Evolutionary conservation across 495 filamentous ascomycete genomes (phyloP).

Genomic region (Xylaria intraflava): DNA sequence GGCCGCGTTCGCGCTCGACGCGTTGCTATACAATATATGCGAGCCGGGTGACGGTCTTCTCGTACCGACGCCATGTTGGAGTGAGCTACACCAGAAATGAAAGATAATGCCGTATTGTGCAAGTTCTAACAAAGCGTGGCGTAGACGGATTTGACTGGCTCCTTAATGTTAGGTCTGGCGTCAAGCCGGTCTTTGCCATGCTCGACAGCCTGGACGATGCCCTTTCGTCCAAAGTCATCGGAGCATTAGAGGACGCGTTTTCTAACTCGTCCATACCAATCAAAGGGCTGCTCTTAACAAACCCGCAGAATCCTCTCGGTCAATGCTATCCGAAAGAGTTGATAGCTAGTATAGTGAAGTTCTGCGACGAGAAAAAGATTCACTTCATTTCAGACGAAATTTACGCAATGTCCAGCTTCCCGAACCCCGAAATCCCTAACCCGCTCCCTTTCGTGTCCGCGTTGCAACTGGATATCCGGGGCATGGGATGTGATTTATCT

Average conservation of each 20-base stretch:
- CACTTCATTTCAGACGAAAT: constrained; percentile 32
- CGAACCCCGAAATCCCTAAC: background rate
- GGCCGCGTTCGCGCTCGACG: constrained; percentile 30
- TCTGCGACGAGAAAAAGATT: constrained; percentile 22
- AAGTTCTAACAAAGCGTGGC: background rate
- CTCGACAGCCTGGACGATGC: constrained; percentile 24
- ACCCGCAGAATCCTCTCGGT: constrained; percentile 44
- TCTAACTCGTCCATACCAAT: constrained; percentile 21
- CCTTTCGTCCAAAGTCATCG: constrained; percentile 24
- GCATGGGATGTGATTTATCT: background rate
- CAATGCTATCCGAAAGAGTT: background rate
- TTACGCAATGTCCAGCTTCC: constrained; percentile 24
- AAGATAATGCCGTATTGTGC: background rate
- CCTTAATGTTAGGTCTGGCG: constrained; percentile 31
- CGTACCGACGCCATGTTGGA: constrained; percentile 33
- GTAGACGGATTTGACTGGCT: constrained; percentile 6
- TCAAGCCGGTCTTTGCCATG: constrained; percentile 34
- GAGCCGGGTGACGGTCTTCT: constrained; percentile 41
- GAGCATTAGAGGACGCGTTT: constrained; percentile 17
- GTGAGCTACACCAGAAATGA: background rate
- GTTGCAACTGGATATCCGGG: constrained; percentile 1
- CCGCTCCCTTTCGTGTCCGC: constrained; percentile 6
- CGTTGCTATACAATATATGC: constrained; percentile 36
- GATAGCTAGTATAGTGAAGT: constrained; percentile 1
- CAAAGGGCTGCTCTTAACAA: constrained; percentile 19